Conservation (phyloP, 75 land plant genomes). For the Azolla pinnata region DNA sequence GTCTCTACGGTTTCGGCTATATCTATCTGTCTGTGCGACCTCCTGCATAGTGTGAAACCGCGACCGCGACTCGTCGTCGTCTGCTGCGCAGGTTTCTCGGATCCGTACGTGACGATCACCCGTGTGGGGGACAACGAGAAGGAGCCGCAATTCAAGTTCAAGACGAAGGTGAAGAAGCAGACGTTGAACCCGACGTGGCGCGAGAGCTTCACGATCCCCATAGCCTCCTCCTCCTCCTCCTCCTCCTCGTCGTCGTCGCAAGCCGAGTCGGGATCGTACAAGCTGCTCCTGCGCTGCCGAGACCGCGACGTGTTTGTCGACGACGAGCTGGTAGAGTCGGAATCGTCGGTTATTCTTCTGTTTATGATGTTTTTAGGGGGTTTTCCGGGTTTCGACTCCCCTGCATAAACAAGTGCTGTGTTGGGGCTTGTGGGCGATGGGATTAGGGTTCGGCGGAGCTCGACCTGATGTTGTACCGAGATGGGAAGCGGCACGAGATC, state of each 20-base stretch:
- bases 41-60: no score
- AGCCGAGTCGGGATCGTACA: slow-evolving; percentile 11
- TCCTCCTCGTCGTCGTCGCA: no score
- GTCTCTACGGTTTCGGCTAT: no score
- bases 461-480: slow-evolving; percentile 12
- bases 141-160: no score
- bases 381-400: no score
- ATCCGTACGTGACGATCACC: slow-evolving; percentile 24
- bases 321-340: slow-evolving; percentile 21
- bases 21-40: no score
- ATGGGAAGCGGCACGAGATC: slow-evolving; percentile 20
- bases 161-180: slow-evolving; percentile 18
- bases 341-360: neutral
- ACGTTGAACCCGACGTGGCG: slow-evolving; percentile 29
- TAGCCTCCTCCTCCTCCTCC: slow-evolving; percentile 1
- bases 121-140: slow-evolving; percentile 6
- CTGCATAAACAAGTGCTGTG: neutral
- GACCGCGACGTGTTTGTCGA: slow-evolving; percentile 24
- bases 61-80: no score
- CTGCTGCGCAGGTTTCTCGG: slow-evolving; percentile 17
- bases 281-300: slow-evolving; percentile 13
- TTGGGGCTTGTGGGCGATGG: neutral
- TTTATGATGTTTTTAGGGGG: slow-evolving; percentile 3
- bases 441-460: slow-evolving; percentile 17
- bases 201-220: slow-evolving; percentile 14